phyloP scores from a whole-genome alignment of 23 red algal species.

The Gracilaria domingensis region DNA sequence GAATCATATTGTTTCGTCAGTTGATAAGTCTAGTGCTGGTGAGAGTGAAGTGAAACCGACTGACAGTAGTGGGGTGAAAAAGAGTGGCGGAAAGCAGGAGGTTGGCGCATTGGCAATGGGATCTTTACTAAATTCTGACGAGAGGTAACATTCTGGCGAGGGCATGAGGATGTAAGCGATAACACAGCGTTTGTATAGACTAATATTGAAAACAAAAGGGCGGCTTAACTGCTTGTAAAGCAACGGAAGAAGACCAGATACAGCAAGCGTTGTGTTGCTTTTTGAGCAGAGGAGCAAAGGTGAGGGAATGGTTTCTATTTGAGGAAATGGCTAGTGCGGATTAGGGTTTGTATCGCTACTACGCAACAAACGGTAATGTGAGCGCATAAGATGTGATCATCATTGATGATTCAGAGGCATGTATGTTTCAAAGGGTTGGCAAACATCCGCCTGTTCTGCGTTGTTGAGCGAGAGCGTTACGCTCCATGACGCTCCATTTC shows the following conservation, averaged over 20 bases:
- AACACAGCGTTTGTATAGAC: neutral
- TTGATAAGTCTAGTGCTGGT: neutral
- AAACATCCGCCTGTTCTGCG: neutral
- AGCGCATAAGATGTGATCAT: neutral
- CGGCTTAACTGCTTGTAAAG: slow-evolving; percentile 22
- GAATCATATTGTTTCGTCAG: neutral
- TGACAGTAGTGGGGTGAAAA: neutral
- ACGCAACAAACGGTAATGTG: neutral
- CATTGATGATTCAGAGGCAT: too few relatives aligned
- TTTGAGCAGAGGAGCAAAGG: neutral
- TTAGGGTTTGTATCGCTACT: neutral
- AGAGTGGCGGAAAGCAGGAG: slow-evolving; percentile 2
- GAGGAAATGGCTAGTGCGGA: neutral
- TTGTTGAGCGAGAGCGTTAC: too few relatives aligned
- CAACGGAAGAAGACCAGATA: neutral
- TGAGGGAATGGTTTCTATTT: neutral
- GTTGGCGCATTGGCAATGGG: slow-evolving; percentile 39
- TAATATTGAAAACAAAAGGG: neutral
- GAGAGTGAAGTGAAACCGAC: neutral
- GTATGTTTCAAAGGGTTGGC: neutral
- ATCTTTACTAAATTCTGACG: slow-evolving; percentile 47
- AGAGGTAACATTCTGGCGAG: neutral
- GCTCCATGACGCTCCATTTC: neutral
- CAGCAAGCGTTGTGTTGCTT: neutral
- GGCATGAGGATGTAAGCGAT: neutral